A percentile compares a stretch with the other conserved stretches of the same genome.
These are phyloP conservation scores for Wickerhamiella sergipiensis DNA, from an alignment of 805 yeast species.

Conservation along the genomic window DNA sequence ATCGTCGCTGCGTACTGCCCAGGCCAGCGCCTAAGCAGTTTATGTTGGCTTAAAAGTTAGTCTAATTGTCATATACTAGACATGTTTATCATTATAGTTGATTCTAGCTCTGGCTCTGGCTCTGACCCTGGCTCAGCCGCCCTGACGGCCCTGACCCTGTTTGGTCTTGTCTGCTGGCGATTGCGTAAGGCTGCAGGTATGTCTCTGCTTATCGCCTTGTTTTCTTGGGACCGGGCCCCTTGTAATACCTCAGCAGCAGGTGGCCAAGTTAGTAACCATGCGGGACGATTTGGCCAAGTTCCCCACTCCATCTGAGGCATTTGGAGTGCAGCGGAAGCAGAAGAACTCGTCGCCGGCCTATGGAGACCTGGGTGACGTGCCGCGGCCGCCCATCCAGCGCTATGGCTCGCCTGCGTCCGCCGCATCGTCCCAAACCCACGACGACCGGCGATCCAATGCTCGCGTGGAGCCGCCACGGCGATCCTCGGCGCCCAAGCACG, in stretches of 20 bases:
- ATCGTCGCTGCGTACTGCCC: slow-evolving; percentile 60
- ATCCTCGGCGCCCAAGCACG: not conserved
- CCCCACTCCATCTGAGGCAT: slow-evolving; percentile 21
- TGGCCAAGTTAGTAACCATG: slow-evolving; percentile 6
- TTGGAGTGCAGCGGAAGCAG: slow-evolving; percentile 7
- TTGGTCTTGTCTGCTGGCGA: not conserved
- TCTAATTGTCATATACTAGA: slow-evolving; percentile 2
- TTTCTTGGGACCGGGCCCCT: not conserved
- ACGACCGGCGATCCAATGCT: not conserved
- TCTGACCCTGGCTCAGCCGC: too few relatives aligned
- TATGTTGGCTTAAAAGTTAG: not conserved
- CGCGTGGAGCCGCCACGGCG: not conserved
- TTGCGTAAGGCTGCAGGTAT: not conserved
- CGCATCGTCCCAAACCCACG: not conserved
- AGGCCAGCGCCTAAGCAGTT: slow-evolving; percentile 3
- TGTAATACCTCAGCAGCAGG: not conserved
- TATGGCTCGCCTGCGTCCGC: slow-evolving; percentile 1
- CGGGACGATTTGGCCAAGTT: slow-evolving; percentile 18
- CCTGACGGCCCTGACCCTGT: too few relatives aligned
- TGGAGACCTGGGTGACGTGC: slow-evolving; percentile 10
- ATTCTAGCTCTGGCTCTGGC: too few relatives aligned
- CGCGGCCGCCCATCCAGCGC: slow-evolving; percentile 16
- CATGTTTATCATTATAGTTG: slow-evolving; percentile 1
- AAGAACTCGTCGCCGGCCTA: slow-evolving; percentile 10
- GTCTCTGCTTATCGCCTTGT: not conserved